phyloP scores from a whole-genome alignment of 768 basidiomycete species.

The Tricholoma bakamatsutake region DNA sequence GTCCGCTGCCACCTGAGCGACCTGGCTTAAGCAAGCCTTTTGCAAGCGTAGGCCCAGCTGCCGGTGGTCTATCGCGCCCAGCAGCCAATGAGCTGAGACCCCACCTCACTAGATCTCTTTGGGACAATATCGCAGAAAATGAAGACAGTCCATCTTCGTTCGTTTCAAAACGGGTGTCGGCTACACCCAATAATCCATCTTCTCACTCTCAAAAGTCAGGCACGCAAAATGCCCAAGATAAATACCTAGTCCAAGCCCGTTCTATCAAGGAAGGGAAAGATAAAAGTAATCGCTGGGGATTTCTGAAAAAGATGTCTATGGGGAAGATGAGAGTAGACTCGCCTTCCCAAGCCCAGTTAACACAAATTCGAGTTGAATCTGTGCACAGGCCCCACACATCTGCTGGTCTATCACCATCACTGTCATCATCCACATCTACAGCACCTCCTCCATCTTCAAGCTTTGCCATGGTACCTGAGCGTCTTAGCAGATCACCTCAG shows the following conservation, averaged over 20 bases:
- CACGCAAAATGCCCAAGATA: slow-evolving; percentile 15
- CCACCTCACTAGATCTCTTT: slow-evolving; percentile 39
- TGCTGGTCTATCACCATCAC: slow-evolving; percentile 18
- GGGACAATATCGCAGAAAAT: slow-evolving; percentile 43
- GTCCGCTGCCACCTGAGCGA: slow-evolving; percentile 28
- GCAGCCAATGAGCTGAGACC: slow-evolving; percentile 30
- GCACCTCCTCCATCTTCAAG: slow-evolving; percentile 18
- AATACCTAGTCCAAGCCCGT: slow-evolving; percentile 16
- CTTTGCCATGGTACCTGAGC: slow-evolving; percentile 24
- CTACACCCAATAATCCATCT: slow-evolving; percentile 6
- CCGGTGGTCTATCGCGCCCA: slow-evolving; percentile 31
- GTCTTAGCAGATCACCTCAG: slow-evolving; percentile 44
- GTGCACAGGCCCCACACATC: slow-evolving; percentile 26
- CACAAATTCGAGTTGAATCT: slow-evolving; percentile 24
- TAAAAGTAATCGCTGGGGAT: slow-evolving; percentile 84
- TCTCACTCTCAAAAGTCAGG: slow-evolving; percentile 13
- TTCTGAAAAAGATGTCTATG: slow-evolving; percentile 99
- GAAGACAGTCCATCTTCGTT: slow-evolving; percentile 10
- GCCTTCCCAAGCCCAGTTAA: slow-evolving; percentile 37
- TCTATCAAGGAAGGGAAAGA: slow-evolving; percentile 40
- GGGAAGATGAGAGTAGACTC: slow-evolving; percentile 77
- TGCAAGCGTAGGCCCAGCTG: slow-evolving; percentile 62
- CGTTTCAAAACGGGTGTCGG: slow-evolving; percentile 14
- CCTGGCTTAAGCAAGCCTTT: slow-evolving; percentile 48
- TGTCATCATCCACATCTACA: slow-evolving; percentile 12